A percentile compares a stretch with the other conserved stretches of the same genome.
phyloP scores from a whole-genome alignment of 1,284 basidiomycete species.

The Ceratobasidium sp. region DNA sequence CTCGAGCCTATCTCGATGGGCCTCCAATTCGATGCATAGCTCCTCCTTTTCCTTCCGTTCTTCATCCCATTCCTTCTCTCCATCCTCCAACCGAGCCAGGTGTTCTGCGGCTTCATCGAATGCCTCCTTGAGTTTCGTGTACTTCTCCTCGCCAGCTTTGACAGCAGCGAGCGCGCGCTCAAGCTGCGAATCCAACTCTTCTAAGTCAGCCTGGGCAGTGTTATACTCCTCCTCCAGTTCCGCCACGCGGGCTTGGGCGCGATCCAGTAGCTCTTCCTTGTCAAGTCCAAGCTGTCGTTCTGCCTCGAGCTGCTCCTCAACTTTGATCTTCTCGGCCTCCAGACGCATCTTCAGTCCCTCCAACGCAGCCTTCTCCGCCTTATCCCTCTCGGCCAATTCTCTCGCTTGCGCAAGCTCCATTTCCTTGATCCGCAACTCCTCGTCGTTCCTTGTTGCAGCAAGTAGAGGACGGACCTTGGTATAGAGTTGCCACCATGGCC shows the following conservation, averaged over 20 bases:
- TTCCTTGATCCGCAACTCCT: constrained; percentile 89
- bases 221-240: constrained; percentile 87
- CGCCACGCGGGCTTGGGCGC: constrained; percentile 84
- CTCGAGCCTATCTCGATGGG: constrained; percentile 64
- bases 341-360: constrained; percentile 80
- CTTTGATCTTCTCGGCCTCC: constrained; percentile 80
- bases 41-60: constrained; percentile 69
- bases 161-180: constrained; percentile 79
- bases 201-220: constrained; percentile 83
- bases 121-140: constrained; percentile 70
- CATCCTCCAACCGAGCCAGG: constrained; percentile 77
- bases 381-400: constrained; percentile 86
- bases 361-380: constrained; percentile 77
- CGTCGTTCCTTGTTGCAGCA: constrained; percentile 91
- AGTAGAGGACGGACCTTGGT: constrained; percentile 94
- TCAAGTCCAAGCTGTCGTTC: constrained; percentile 83
- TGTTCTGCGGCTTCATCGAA: constrained; percentile 87
- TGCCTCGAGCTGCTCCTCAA: constrained; percentile 82
- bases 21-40: constrained; percentile 66
- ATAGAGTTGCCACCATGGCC: constrained; percentile 99
- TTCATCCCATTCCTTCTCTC: constrained; percentile 78
- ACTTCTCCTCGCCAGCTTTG: constrained; percentile 80
- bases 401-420: constrained; percentile 82
- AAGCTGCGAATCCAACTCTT: constrained; percentile 84
- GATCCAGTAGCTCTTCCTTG: constrained; percentile 84